Evolutionary conservation across 139 green algal genomes (phyloP).

Genomic region (Auxenochlorella pyrenoidosa): DNA sequence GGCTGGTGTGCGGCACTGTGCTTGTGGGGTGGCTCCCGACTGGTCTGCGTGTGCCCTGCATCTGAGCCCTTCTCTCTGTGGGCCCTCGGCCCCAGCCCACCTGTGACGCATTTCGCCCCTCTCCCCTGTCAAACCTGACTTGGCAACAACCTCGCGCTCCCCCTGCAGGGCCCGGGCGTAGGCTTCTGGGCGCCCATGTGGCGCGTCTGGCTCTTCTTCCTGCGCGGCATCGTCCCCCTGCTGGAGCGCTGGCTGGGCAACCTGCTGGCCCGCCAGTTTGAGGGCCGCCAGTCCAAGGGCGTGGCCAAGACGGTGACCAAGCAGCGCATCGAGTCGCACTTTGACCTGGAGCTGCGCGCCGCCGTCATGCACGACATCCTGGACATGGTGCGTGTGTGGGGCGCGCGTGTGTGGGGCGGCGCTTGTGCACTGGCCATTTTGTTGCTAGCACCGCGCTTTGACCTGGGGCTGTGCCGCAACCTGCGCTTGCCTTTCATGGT

Average conservation of each 20-base stretch:
- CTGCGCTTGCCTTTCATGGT: too few relatives aligned
- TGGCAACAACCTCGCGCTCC: slow-evolving; percentile 60
- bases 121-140: too few relatives aligned
- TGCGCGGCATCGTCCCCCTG: slow-evolving; percentile 97
- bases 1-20: not conserved
- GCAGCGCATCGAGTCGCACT: slow-evolving; percentile 99
- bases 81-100: too few relatives aligned
- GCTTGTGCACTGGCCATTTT: too few relatives aligned
- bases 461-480: too few relatives aligned
- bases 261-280: slow-evolving; percentile 98
- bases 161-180: slow-evolving; percentile 96
- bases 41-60: not conserved
- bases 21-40: not conserved
- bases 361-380: slow-evolving; percentile 99
- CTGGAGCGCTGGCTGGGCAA: slow-evolving; percentile 99
- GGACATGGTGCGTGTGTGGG: slow-evolving; percentile 90
- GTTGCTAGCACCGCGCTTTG: too few relatives aligned
- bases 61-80: too few relatives aligned
- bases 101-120: too few relatives aligned
- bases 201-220: slow-evolving; percentile 99
- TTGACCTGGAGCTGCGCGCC: slow-evolving; percentile 98
- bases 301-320: slow-evolving; percentile 99
- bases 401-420: too few relatives aligned
- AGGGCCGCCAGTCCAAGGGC: slow-evolving; percentile 96
- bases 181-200: slow-evolving; percentile 99